Base-by-base conservation (phyloP, 1,284 basidiomycete genomes). In the Sphaerobolus stellatus region DNA sequence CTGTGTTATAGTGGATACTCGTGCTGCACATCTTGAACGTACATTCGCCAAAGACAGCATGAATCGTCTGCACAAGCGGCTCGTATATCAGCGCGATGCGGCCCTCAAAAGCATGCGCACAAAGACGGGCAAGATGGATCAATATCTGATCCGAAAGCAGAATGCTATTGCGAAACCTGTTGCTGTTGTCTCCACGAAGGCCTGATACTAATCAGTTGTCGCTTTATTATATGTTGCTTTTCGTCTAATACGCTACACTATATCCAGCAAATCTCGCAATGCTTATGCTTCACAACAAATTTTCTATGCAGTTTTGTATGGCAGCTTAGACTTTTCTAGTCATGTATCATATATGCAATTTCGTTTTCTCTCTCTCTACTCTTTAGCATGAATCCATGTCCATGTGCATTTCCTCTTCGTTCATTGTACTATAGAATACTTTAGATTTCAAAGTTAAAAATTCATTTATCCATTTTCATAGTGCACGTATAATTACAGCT, bases 11-110 rank as follows among this genome's bases (percentile, higher is more conserved):
- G 87, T 79, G 38, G 88, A 90, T 65, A 84, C 82, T 3, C 81
- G 84, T 46, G 86, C 84, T 20, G 81, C 83, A 7, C 81, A 86
- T 65, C 74, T 90, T 31, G 88, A 88, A 57, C 81, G 88, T 40
- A 88, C 88, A 4, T 76, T 81, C 49, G 77, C 82, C 2, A 90
- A 89, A 62, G 83, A 80, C 2, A 75, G 76, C 1, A 67, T 89
- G 50, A 84, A 88, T 62, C 79, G 78, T 44, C 66, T 88, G 11
- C 74, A 78, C 5, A 76, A 84, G 71, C 78, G 83, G n/a, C 68
- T 89, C 18, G 67, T 79, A 60, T 88, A 86, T 62, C 83, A 86
- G 61, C 79, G 78, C 44, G 64, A 70, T 48, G 65, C 71, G 22
- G 71, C 76, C 40, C 31, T 60, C 18, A 30, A 51, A n/a, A 30